Evolutionary conservation across 192 early-diverging fungal species (phyloP), one percentile per base, ranked within the genome.

Genomic region (Rhizoclosmatium sp.): DNA sequence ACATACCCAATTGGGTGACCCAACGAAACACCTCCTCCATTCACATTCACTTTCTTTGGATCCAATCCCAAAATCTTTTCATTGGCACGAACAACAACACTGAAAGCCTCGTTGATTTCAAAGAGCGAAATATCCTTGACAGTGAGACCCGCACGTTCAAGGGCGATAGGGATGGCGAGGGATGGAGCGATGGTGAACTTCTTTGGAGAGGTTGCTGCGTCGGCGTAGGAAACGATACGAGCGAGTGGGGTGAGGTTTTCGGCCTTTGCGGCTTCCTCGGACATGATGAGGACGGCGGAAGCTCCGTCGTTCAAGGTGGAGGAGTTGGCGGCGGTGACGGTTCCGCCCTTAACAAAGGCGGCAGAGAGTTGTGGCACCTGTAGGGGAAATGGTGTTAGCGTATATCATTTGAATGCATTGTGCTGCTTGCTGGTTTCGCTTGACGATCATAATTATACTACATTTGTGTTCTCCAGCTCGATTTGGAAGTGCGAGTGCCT

Each of bases 51-150:
- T 62, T 95, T 95, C 23, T 93, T 90, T 7, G 85, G 85, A 64
- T 86, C 87, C 60, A 98, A 83, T 21, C 85, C 89, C 48, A 98
- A 80, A 23, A 99, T 92, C 65, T 97, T 89, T 82, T 97, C 94
- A 85, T 99, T 99, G 58, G 89, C 97, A 39, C 89, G 85, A 16
- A 93, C 91, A 68, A 98, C 97, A 4, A 97, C 97, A 77, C 92
- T 92, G 82, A 99, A 99, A 0, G 97, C 97, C 86, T 99, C 97
- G 85, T 99, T 98, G 85, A 99, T 92, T 84, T 99, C 97, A 80
- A 94, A 99, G 59, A 97, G 85, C 67, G 90, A 90, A 84, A 99
- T 94, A 84, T 98, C 96, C 78, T 94, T 91, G 64, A 93, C 79
- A 48, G 86, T 83, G 45, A 96, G 78, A 46, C 93, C 92, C 45